Evolutionary conservation across 1,284 basidiomycete genomes (phyloP).

Genomic region (Trichosporon coremiiforme): DNA sequence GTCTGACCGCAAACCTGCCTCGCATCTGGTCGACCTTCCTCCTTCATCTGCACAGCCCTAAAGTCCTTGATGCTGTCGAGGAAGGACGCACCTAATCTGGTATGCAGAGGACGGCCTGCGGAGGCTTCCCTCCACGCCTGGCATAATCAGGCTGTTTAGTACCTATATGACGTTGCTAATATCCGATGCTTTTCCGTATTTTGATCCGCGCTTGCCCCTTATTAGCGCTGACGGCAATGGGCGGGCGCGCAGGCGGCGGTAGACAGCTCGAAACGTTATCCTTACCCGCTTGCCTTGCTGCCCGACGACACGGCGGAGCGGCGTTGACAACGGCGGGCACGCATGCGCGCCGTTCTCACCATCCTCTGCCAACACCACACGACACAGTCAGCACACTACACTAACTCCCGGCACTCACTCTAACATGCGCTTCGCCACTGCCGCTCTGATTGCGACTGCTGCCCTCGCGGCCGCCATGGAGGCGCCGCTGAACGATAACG

Average conservation of each 20-base stretch:
- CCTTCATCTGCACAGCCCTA: too few species aligned
- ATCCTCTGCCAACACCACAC: not conserved
- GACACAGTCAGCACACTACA: not conserved
- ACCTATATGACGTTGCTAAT: not conserved
- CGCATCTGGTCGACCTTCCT: too few species aligned
- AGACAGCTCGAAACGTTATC: slow-evolving; percentile 2
- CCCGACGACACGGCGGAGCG: not conserved
- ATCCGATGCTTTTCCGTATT: not conserved
- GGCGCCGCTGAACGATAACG: not conserved
- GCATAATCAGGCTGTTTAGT: not conserved
- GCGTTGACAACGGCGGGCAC: slow-evolving; percentile 4
- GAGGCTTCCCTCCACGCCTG: too few species aligned
- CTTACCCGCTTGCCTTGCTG: not conserved
- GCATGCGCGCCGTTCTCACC: not conserved
- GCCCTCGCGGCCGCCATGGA: not conserved
- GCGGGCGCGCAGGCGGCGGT: not conserved
- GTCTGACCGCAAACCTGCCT: too few species aligned
- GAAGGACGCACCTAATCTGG: too few species aligned
- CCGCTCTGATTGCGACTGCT: not conserved
- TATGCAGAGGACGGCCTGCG: too few species aligned
- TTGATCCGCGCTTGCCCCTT: not conserved
- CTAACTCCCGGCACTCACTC: not conserved
- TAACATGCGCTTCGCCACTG: not conserved
- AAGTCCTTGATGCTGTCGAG: too few species aligned
- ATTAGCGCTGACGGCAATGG: too few species aligned